These are phyloP conservation scores for Penicillium manginii DNA, from an alignment of 495 filamentous ascomycete genomes.

Conservation along the genomic window DNA sequence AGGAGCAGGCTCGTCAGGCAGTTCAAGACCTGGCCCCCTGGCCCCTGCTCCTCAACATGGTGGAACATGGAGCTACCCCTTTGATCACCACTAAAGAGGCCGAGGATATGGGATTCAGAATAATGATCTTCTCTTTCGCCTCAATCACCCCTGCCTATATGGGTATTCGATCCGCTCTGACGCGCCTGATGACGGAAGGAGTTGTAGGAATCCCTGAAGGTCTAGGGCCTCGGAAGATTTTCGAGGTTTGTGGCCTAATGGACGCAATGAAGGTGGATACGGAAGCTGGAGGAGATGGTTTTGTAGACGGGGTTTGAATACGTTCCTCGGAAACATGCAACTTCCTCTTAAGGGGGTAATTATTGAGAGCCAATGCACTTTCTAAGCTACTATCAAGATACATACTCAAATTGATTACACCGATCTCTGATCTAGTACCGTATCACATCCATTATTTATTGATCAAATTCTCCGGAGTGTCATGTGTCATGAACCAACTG, in stretches of 20 bases:
- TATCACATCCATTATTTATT: too few relatives aligned
- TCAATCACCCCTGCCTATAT: slow-evolving; percentile 55
- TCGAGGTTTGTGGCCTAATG: slow-evolving; percentile 62
- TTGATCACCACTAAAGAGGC: slow-evolving; percentile 60
- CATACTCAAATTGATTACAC: background rate
- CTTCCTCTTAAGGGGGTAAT: slow-evolving; percentile 1
- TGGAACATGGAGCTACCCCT: slow-evolving; percentile 63
- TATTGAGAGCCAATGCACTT: slow-evolving; percentile 1
- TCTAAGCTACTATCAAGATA: background rate
- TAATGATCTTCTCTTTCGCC: slow-evolving; percentile 65
- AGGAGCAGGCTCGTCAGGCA: slow-evolving; percentile 55
- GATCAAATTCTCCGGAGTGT: too few relatives aligned
- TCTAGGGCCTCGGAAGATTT: slow-evolving; percentile 52
- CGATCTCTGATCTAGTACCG: too few relatives aligned
- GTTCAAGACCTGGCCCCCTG: slow-evolving; percentile 58
- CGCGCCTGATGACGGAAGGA: slow-evolving; percentile 52
- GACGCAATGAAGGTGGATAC: slow-evolving; percentile 61
- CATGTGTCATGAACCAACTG: background rate
- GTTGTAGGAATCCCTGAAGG: slow-evolving; percentile 51
- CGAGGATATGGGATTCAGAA: slow-evolving; percentile 61
- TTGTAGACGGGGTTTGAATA: slow-evolving; percentile 39
- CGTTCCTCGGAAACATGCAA: background rate
- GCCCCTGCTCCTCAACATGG: slow-evolving; percentile 67
- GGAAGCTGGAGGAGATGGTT: slow-evolving; percentile 56
- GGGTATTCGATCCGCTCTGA: slow-evolving; percentile 49